These are phyloP conservation scores for Fusarium subglutinans DNA, from an alignment of 2,329 filamentous ascomycete species.

Conservation along the genomic window DNA sequence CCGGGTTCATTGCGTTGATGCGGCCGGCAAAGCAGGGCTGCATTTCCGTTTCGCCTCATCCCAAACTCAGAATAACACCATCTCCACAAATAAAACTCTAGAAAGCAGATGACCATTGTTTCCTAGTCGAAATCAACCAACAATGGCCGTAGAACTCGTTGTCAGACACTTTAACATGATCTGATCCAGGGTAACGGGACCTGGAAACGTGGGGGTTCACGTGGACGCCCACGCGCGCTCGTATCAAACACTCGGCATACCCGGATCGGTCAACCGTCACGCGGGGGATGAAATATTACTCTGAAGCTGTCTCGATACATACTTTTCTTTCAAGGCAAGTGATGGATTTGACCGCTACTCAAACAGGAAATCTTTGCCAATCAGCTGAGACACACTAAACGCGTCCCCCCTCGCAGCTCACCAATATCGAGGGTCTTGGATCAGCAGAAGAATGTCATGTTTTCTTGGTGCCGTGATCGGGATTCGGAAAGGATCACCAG, in stretches of 20 bases:
- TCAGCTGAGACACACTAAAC: background rate
- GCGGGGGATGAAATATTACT: constrained; percentile 11
- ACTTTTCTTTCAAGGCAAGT: background rate
- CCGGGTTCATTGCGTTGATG: rapidly evolving
- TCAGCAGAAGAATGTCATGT: background rate
- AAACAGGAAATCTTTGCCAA: background rate
- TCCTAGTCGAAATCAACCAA: background rate
- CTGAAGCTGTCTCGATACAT: rapidly evolving
- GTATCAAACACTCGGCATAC: constrained; percentile 6
- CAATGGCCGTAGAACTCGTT: background rate
- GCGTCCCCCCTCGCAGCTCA: background rate
- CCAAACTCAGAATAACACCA: background rate
- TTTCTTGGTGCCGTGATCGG: background rate
- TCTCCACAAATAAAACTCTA: background rate
- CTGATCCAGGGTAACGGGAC: constrained; percentile 3
- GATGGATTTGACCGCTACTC: background rate
- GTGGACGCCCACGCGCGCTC: background rate
- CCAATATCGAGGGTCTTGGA: background rate
- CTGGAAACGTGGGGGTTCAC: constrained; percentile 16
- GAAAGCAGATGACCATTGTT: background rate
- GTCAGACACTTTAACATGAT: constrained; percentile 7
- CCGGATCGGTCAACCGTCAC: background rate
- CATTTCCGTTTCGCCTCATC: background rate
- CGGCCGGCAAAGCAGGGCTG: background rate
- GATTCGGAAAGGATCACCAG: background rate